Evolutionary conservation across 1,139 yeast genomes (phyloP).

Genomic region (Nakaseomyces kungkrabaensis): DNA sequence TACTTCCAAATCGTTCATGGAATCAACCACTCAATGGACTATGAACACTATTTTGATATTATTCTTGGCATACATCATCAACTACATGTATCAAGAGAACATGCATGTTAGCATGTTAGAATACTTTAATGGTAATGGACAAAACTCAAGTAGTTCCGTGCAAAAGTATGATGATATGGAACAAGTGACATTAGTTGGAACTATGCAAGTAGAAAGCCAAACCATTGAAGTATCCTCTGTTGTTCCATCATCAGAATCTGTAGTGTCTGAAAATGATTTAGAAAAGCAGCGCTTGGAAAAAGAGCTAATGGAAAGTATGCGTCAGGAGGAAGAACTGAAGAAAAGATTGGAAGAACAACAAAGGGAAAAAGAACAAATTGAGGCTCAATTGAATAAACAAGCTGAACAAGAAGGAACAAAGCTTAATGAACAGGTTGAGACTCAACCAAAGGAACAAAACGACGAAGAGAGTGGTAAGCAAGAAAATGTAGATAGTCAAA

Average conservation of each 20-base stretch:
- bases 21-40: slow-evolving; percentile 3
- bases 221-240: not conserved
- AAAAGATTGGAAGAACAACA: not conserved
- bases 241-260: not conserved
- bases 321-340: not conserved
- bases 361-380: not conserved
- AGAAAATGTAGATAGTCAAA: not conserved
- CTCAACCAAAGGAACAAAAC: not conserved
- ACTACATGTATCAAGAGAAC: slow-evolving; percentile 1
- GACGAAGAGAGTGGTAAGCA: not conserved
- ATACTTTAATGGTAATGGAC: not conserved
- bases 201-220: not conserved
- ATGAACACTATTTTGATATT: slow-evolving; percentile 1
- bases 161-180: not conserved
- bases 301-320: not conserved
- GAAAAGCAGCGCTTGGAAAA: not conserved
- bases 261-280: not conserved
- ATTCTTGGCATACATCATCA: not conserved
- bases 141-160: not conserved
- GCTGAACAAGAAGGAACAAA: not conserved
- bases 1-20: slow-evolving; percentile 33
- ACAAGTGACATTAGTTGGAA: not conserved
- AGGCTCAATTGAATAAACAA: not conserved
- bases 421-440: not conserved
- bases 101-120: not conserved